These are phyloP conservation scores for Colletotrichum echinochloae DNA, from an alignment of 2,329 filamentous ascomycete genomes.

Conservation along the genomic window DNA sequence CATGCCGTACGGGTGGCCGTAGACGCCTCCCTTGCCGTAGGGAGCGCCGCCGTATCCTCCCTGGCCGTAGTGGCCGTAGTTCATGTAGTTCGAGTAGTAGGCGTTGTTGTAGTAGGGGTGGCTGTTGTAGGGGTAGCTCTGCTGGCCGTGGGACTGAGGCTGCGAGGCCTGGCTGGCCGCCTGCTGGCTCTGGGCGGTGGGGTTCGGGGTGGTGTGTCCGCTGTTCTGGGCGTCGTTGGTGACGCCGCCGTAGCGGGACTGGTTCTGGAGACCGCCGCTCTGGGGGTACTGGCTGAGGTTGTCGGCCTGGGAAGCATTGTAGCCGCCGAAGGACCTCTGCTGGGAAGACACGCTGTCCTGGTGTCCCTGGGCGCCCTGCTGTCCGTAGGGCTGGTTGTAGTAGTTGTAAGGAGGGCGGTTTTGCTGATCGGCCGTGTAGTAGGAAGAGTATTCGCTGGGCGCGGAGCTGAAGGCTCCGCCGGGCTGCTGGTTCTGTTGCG, in stretches of 20 bases:
- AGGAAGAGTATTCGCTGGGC: slow-evolving; percentile 83
- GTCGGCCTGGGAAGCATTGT: slow-evolving; percentile 73
- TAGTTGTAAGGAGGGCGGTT: slow-evolving; percentile 82
- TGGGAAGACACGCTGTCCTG: slow-evolving; percentile 79
- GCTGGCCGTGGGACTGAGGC: slow-evolving; percentile 59
- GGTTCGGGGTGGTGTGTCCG: slow-evolving; percentile 91
- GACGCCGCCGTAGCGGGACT: slow-evolving; percentile 68
- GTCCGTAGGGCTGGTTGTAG: slow-evolving; percentile 72
- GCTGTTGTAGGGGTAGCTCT: slow-evolving; percentile 63
- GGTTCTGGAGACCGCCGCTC: slow-evolving; percentile 71
- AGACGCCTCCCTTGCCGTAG: slow-evolving; percentile 67
- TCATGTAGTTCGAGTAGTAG: slow-evolving; percentile 71
- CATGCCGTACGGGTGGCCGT: slow-evolving; percentile 69
- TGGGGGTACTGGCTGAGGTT: slow-evolving; percentile 79
- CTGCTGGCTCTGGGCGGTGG: slow-evolving; percentile 68
- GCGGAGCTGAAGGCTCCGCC: slow-evolving; percentile 79
- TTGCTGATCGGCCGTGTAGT: slow-evolving; percentile 83
- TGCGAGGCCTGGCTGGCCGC: slow-evolving; percentile 57
- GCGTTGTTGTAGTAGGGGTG: slow-evolving; percentile 73
- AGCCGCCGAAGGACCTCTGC: slow-evolving; percentile 82
- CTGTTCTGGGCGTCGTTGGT: slow-evolving; percentile 82
- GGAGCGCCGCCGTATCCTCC: slow-evolving; percentile 62
- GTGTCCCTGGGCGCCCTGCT: slow-evolving; percentile 71
- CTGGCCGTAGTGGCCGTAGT: slow-evolving; percentile 66
- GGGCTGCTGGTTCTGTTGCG: slow-evolving; percentile 68